Evolutionary conservation across 192 early-diverging fungal species (phyloP), one percentile per base, ranked within the genome.

Genomic region (Coemansia furcata): DNA sequence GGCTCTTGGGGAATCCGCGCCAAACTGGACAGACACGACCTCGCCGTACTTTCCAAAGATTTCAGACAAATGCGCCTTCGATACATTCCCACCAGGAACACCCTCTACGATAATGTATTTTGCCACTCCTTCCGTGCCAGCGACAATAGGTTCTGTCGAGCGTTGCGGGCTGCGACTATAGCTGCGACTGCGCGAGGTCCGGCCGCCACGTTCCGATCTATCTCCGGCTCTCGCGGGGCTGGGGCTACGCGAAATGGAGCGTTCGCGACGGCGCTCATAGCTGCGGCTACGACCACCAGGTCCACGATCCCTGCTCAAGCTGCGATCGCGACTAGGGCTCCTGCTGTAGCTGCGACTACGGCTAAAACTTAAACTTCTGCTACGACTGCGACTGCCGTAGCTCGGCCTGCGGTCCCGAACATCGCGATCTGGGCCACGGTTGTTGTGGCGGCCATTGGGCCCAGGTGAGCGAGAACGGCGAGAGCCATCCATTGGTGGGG

Each of bases 231-330:
- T 47, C 29, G 42, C 57, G 12, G 62, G 65, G 9, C 65, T 60
- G 15, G 74, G 75, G 46, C 71, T 73, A 11, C 71, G 76, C 29
- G 76, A 69, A 10, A 63, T 38, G 0, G 71, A 67, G 40, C 71
- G 64, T 19, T 21, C 36, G 49, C 60, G 50, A n/a, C 59, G 37
- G 21, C 67, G 67, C 5, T 44, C 30, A 10, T 50, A 33, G 47
- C 68, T 69, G 32, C 50, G 60, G 21, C 68, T 62, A 9, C 36
- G 19, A 30, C 21, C 21, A 30, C 61, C 36, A 6, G 43, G 30
- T 15, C 52, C 54, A n/a, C 54, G 11, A 32, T 46, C 35, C 15
- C 49, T 39, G 64, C 64, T 59, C n/a, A 40, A 62, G 14, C 43
- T 60, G 50, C 63, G 43, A 14, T 58, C 32, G 30, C 44, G 42